These are phyloP conservation scores for Leptographium lundbergii DNA, from an alignment of 2,329 filamentous ascomycete species.

Conservation along the genomic window DNA sequence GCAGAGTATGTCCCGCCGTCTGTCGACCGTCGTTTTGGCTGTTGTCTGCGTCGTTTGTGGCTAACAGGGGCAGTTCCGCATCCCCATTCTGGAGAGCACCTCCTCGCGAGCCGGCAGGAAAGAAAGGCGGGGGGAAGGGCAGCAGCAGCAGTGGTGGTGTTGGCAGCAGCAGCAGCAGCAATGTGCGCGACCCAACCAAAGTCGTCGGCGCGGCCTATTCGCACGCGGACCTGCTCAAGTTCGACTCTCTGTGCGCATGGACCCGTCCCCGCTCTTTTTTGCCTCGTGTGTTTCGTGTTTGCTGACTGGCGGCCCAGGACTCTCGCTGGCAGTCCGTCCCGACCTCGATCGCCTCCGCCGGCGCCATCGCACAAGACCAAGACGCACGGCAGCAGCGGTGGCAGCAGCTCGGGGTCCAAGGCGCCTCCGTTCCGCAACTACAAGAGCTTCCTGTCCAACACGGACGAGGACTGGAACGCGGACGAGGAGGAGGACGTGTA, in stretches of 20 bases:
- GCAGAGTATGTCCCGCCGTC: constrained; percentile 30
- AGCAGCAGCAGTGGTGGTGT: background rate
- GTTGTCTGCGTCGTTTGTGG: background rate
- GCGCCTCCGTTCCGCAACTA: constrained; percentile 62
- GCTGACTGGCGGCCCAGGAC: constrained; percentile 29
- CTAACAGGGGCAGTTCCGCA: constrained; percentile 43
- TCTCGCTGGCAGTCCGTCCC: constrained; percentile 45
- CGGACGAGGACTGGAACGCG: constrained; percentile 70
- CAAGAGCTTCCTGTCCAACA: constrained; percentile 67
- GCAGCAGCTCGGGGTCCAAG: constrained; percentile 19
- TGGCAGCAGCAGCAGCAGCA: background rate
- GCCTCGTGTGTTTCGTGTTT: background rate
- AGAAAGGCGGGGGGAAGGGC: constrained; percentile 30
- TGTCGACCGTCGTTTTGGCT: no score
- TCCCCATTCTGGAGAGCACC: constrained; percentile 79
- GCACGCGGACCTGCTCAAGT: constrained; percentile 86
- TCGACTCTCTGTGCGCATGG: constrained; percentile 55
- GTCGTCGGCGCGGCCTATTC: constrained; percentile 94
- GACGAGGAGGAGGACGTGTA: constrained; percentile 63
- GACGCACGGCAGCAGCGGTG: constrained; percentile 27
- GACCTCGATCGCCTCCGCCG: constrained; percentile 67
- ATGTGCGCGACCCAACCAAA: constrained; percentile 45
- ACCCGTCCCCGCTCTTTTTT: no score
- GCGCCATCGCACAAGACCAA: constrained; percentile 40
- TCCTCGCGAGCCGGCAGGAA: constrained; percentile 37